Percentiles rank a stretch among this genome's conserved stretches.
Evolutionary conservation across 1,284 basidiomycete species (phyloP).

Genomic region (Boletus hoseneyae): DNA sequence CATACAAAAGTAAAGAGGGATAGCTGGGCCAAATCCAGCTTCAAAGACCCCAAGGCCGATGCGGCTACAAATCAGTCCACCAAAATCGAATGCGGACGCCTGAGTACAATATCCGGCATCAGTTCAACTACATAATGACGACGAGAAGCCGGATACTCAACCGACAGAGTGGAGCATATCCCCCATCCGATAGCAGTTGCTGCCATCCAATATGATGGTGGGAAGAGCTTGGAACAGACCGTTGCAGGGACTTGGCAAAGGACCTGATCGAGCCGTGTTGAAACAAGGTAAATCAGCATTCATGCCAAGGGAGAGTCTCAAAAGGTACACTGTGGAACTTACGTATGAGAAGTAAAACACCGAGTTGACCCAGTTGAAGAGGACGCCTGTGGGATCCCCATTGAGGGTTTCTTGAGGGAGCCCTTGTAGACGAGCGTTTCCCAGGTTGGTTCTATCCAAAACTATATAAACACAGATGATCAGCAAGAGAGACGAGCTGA

Average conservation of each 20-base stretch:
- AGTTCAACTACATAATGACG: neutral
- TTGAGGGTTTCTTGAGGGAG: constrained; percentile 59
- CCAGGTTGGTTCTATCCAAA: constrained; percentile 69
- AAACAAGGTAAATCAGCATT: neutral
- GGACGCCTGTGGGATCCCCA: constrained; percentile 60
- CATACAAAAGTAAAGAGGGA: constrained; percentile 74
- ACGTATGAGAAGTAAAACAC: constrained; percentile 76
- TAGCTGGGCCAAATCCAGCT: constrained; percentile 68
- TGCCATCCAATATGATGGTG: constrained; percentile 65
- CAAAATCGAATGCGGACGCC: constrained; percentile 60
- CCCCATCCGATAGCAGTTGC: constrained; percentile 68
- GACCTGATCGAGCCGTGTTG: constrained; percentile 42
- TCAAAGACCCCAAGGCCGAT: constrained; percentile 69
- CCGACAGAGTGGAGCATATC: constrained; percentile 64
- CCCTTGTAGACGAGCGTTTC: constrained; percentile 74
- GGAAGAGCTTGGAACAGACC: constrained; percentile 61
- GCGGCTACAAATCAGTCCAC: constrained; percentile 53
- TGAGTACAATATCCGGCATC: constrained; percentile 26
- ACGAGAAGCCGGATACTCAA: constrained; percentile 25
- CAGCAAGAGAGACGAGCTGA: neutral
- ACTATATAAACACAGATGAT: constrained; percentile 36
- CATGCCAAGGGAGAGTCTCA: constrained; percentile 19
- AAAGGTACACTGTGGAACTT: neutral
- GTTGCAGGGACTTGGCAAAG: constrained; percentile 68
- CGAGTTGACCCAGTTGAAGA: constrained; percentile 72